A percentile compares a stretch with the other conserved stretches of the same genome.
Evolutionary conservation across 2,329 filamentous ascomycete genomes (phyloP).

Genomic region (Aschersonia sp.): DNA sequence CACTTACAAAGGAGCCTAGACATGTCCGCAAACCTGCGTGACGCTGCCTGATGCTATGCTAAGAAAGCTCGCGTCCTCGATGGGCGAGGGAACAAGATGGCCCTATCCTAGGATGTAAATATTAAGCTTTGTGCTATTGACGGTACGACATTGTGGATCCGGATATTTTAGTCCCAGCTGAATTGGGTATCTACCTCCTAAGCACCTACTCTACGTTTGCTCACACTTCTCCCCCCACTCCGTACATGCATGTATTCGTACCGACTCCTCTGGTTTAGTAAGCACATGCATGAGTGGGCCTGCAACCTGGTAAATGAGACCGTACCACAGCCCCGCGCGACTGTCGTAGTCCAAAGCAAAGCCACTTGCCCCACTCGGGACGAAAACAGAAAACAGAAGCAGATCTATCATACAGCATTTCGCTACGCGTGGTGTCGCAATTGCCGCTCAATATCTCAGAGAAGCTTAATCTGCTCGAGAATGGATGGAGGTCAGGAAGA

Average conservation of each 20-base stretch:
- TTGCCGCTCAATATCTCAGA: background rate
- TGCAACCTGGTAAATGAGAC: background rate
- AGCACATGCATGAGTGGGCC: background rate
- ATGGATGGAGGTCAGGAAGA: background rate
- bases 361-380: too few relatives aligned
- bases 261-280: background rate
- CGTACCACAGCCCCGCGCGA: background rate
- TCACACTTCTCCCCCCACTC: too few relatives aligned
- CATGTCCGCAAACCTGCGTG: slow-evolving; percentile 19
- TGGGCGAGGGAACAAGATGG: background rate
- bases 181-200: too few relatives aligned
- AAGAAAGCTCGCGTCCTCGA: background rate
- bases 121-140: too few relatives aligned
- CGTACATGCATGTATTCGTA: too few relatives aligned
- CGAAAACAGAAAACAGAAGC: too few relatives aligned
- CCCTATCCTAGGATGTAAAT: too few relatives aligned
- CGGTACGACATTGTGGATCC: too few relatives aligned
- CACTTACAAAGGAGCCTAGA: slow-evolving; percentile 38
- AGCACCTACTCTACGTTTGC: too few relatives aligned
- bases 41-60: background rate
- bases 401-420: too few relatives aligned
- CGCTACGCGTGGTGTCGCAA: too few relatives aligned
- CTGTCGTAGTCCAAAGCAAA: background rate
- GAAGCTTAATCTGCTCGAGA: background rate
- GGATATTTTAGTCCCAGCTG: too few relatives aligned